A percentile compares a stretch with the other conserved stretches of the same genome.
phyloP scores from a whole-genome alignment of 371 early-diverging fungal species.

The Smittium mucronatum region DNA sequence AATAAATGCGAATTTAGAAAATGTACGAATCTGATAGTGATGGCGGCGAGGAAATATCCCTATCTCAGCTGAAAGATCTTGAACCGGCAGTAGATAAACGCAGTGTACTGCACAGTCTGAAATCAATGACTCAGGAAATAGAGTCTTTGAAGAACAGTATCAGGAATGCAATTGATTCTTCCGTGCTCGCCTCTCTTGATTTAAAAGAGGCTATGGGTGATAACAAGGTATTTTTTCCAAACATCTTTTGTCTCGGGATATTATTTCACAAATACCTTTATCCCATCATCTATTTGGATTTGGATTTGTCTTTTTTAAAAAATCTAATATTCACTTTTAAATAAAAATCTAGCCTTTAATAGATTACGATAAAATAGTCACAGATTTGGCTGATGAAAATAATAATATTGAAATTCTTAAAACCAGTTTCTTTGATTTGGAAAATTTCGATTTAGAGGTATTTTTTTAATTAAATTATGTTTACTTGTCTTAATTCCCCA shows the following conservation, averaged over 20 bases:
- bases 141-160: constrained; percentile 3
- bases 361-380: constrained; percentile 3
- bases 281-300: neutral
- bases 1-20: neutral
- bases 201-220: constrained; percentile 2
- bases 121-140: neutral
- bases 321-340: too few relatives aligned
- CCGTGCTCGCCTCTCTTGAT: constrained; percentile 7
- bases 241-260: too few relatives aligned
- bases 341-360: neutral
- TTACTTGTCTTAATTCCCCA: neutral
- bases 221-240: neutral
- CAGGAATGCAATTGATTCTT: constrained; percentile 1
- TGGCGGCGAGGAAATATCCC: neutral
- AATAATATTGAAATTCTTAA: neutral
- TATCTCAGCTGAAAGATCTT: neutral
- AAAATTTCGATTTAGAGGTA: neutral
- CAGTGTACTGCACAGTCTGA: neutral
- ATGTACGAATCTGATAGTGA: neutral
- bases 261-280: too few relatives aligned
- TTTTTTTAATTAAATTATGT: too few relatives aligned
- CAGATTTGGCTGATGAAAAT: neutral
- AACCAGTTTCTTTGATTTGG: neutral
- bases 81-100: neutral
- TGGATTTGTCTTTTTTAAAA: neutral